Percentiles rank a stretch among this genome's conserved stretches.
phyloP scores from a whole-genome alignment of 2,329 filamentous ascomycete genomes.

The Laburnicola sp. region DNA sequence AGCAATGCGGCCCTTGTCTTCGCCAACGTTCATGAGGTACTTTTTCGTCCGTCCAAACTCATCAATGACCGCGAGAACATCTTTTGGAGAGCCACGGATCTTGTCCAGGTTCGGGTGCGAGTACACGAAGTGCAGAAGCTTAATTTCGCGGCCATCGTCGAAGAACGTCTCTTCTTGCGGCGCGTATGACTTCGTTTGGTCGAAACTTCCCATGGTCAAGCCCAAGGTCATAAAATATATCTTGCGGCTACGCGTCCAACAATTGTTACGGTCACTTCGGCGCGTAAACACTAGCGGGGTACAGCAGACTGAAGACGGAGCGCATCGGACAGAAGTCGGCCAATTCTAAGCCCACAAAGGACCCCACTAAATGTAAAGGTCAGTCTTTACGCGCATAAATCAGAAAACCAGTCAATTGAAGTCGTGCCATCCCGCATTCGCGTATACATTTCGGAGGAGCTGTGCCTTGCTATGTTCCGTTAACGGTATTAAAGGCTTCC shows the following conservation, averaged over 20 bases:
- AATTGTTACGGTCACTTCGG: constrained; percentile 17
- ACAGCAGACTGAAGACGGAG: constrained; percentile 28
- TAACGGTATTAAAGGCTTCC: constrained; percentile 14
- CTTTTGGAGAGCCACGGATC: constrained; percentile 65
- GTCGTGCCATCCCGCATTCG: constrained; percentile 17
- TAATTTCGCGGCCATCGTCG: constrained; percentile 74
- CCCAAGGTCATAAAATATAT: not conserved
- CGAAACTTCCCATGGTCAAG: constrained; percentile 38
- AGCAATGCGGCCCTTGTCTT: constrained; percentile 73
- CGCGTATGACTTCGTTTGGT: constrained; percentile 52
- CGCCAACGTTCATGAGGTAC: constrained; percentile 80
- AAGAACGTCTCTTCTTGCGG: constrained; percentile 52
- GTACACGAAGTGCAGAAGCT: constrained; percentile 72
- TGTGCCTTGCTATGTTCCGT: constrained; percentile 20
- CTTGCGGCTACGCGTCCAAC: constrained; percentile 5
- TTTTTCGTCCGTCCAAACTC: constrained; percentile 67
- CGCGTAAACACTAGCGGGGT: constrained; percentile 33
- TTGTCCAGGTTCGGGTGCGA: constrained; percentile 62
- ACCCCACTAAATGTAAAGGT: constrained; percentile 20
- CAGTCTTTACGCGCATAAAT: constrained; percentile 24
- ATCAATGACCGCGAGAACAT: constrained; percentile 70
- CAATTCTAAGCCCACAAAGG: not conserved
- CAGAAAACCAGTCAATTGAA: constrained; percentile 1
- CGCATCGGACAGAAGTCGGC: constrained; percentile 9
- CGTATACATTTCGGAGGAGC: constrained; percentile 20